Conservation (phyloP, 2,329 filamentous ascomycete species). For the Colletotrichum sp. region DNA sequence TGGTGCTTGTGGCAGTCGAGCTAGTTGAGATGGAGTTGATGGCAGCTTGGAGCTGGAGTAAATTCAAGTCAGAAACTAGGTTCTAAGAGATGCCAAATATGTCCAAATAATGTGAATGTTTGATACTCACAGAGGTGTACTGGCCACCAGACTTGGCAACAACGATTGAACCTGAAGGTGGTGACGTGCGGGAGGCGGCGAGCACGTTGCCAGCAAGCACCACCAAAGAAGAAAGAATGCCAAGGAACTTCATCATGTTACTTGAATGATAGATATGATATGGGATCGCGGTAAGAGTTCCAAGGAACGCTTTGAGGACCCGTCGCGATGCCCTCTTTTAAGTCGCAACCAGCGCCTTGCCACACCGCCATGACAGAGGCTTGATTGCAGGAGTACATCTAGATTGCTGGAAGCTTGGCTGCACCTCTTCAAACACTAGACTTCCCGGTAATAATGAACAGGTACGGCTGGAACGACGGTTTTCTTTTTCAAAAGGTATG, state of each 20-base stretch:
- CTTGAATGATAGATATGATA: neutral
- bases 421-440: neutral
- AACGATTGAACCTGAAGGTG: constrained; percentile 54
- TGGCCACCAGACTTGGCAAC: constrained; percentile 44
- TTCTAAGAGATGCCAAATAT: neutral
- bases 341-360: neutral
- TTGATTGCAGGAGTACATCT: neutral
- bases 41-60: constrained; percentile 53
- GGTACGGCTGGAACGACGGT: neutral
- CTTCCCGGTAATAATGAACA: neutral
- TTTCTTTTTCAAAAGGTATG: neutral
- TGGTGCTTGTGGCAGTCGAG: constrained; percentile 54
- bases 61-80: neutral
- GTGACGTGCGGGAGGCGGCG: constrained; percentile 37
- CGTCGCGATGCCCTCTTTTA: neutral
- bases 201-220: constrained; percentile 4
- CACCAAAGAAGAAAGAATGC: neutral
- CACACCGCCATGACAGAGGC: neutral
- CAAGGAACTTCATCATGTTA: neutral
- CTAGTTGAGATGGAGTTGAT: constrained; percentile 60
- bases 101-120: neutral
- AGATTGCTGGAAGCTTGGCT: neutral
- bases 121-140: constrained; percentile 6
- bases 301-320: rapidly evolving
- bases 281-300: neutral